Conservation (phyloP, 306 rosid species). For the Vigna nakashimae region DNA sequence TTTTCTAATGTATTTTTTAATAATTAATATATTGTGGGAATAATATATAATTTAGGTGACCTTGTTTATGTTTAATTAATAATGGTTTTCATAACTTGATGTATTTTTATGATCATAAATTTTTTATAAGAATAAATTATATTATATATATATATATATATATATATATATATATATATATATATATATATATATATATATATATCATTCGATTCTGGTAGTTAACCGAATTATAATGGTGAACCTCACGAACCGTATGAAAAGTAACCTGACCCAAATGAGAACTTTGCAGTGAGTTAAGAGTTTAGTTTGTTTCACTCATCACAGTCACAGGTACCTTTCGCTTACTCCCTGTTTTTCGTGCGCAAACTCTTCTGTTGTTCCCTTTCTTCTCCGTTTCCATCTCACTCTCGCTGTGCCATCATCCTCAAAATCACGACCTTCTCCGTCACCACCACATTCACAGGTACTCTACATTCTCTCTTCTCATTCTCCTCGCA, state of each 20-base stretch:
- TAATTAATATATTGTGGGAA: too few relatives aligned
- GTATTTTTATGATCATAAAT: too few relatives aligned
- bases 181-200: too few relatives aligned
- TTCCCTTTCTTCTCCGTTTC: conserved; percentile 17
- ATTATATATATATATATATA: too few relatives aligned
- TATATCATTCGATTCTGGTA: too few relatives aligned
- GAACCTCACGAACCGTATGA: conserved; percentile 37
- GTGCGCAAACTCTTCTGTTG: conserved; percentile 57
- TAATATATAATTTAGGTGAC: too few relatives aligned
- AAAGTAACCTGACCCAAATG: conserved; percentile 33
- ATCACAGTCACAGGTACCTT: conserved; percentile 50
- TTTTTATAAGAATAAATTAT: too few relatives aligned
- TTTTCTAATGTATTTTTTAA: too few relatives aligned
- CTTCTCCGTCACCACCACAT: conserved; percentile 9
- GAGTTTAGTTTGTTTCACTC: conserved; percentile 19
- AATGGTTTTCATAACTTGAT: too few relatives aligned
- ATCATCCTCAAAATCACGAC: conserved; percentile 27
- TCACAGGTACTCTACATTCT: conserved; percentile 40
- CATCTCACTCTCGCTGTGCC: conserved; percentile 37
- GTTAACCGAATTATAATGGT: not conserved
- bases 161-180: too few relatives aligned
- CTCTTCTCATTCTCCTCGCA: conserved; percentile 34
- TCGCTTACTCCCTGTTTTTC: conserved; percentile 35
- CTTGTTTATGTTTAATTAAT: too few relatives aligned
- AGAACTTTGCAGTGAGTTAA: conserved; percentile 21